A percentile compares a stretch with the other conserved stretches of the same genome.
These are phyloP conservation scores for Plenodomus lindquistii DNA, from an alignment of 2,329 filamentous ascomycete species.

Conservation along the genomic window DNA sequence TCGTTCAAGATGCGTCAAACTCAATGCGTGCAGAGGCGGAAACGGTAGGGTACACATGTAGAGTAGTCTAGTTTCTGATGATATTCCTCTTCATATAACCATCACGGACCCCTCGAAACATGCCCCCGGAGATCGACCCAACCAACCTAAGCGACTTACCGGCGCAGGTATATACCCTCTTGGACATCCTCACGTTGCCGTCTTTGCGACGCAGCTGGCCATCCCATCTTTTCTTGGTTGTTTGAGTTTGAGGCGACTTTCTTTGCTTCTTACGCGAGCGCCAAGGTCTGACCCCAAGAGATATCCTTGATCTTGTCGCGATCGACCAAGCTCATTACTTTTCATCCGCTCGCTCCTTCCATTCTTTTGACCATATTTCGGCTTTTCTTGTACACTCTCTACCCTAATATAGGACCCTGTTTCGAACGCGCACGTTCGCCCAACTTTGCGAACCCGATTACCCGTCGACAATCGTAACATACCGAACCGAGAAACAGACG, in stretches of 20 bases:
- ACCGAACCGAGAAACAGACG: conserved; percentile 4
- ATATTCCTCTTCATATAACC: conserved; percentile 15
- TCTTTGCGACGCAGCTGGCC: conserved; percentile 2
- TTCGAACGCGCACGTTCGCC: neutral
- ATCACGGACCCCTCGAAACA: conserved; percentile 17
- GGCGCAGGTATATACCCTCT: conserved; percentile 4
- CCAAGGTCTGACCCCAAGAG: conserved; percentile 25
- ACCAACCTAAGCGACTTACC: conserved; percentile 2
- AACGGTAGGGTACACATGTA: conserved; percentile 1
- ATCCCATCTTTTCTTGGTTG: neutral
- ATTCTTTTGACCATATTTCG: conserved; percentile 19
- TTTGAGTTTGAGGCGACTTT: conserved; percentile 9
- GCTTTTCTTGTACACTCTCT: conserved; percentile 1
- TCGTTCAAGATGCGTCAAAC: neutral
- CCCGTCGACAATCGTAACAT: neutral
- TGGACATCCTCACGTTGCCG: conserved; percentile 1
- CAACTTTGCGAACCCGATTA: neutral
- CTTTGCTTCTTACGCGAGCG: conserved; percentile 19
- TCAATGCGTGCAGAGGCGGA: neutral
- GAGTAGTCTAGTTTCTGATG: conserved; percentile 6
- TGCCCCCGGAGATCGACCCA: neutral
- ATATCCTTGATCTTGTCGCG: conserved; percentile 27
- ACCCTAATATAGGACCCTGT: neutral
- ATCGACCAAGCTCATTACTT: conserved; percentile 21
- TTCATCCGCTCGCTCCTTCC: conserved; percentile 24